Evolutionary conservation across 2,329 filamentous ascomycete genomes (phyloP), one percentile per base, ranked within the genome.

Genomic region (Colletotrichum lini): DNA sequence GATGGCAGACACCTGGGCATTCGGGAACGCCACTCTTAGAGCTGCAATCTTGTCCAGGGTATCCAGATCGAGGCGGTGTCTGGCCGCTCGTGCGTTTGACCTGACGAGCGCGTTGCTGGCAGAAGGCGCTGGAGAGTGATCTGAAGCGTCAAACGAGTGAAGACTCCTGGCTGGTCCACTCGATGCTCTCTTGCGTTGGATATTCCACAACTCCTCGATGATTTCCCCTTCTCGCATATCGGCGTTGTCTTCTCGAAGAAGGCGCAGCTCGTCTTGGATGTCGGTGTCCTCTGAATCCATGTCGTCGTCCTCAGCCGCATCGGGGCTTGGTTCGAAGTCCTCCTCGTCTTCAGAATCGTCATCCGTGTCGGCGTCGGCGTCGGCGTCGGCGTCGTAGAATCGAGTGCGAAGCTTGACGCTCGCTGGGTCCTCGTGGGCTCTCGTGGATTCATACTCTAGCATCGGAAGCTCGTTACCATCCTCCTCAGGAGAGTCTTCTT

Each of bases 21-120:
- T 75, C 2, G 86, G 86, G 53, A 87, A 89, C 0, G 86, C 84
- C 18, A 78, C 75, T 53, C 79, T 81, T 2, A 87, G 74, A n/a
- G 80, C 78, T 4, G 77, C 75, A 26, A 80, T 76, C 40, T 80
- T 80, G 44, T 84, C 80, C 0, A 81, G 63, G 50, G 67, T 67
- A 23, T 75, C 64, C 70, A 72, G 23, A 35, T 71, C 58, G 26
- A 53, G n/a, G 21, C 44, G 50, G 30, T 44, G 15, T 6, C 23
- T 40, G 21, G n/a, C 7, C 2, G 64, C 44, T 38, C 49, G 56
- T 18, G 42, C 44, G 16, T 21, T 45, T 15, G 69, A 56, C 10
- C 53, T 58, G 21, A 68, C 65, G 18, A 71, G n/a, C 16, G 65
- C 65, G 2, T 71, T 71, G 45, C 23, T 53, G 38, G 69, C 57